Percentiles rank a stretch among this genome's conserved stretches.
phyloP scores from a whole-genome alignment of 2,329 filamentous ascomycete species.

The Pyrenophora tritici-repentis region DNA sequence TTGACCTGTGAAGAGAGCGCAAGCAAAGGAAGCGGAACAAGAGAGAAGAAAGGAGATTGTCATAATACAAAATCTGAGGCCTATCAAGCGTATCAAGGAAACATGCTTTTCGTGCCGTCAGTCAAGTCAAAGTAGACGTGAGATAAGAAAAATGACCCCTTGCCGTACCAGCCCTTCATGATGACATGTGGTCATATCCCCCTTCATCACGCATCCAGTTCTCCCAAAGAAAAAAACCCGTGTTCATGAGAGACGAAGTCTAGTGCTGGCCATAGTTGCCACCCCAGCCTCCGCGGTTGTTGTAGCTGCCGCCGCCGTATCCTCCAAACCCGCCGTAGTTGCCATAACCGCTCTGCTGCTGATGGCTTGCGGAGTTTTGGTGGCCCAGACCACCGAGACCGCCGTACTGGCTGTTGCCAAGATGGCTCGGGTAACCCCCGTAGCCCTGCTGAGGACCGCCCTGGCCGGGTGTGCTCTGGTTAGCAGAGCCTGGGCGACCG shows the following conservation, averaged over 20 bases:
- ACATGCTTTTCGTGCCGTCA: slow-evolving; percentile 34
- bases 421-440: slow-evolving; percentile 59
- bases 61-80: slow-evolving; percentile 43
- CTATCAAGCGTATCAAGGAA: slow-evolving; percentile 31
- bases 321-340: slow-evolving; percentile 50
- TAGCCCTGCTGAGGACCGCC: slow-evolving; percentile 61
- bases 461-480: slow-evolving; percentile 62
- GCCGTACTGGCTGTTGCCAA: slow-evolving; percentile 58
- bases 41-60: slow-evolving; percentile 33
- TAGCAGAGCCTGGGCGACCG: slow-evolving; percentile 66
- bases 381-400: slow-evolving; percentile 59
- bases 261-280: slow-evolving; percentile 53
- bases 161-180: slow-evolving; percentile 26
- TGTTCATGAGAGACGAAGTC: slow-evolving; percentile 2
- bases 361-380: slow-evolving; percentile 52
- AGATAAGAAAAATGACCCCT: slow-evolving; percentile 27
- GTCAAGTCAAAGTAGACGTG: slow-evolving; percentile 25
- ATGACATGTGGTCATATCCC: slow-evolving; percentile 31
- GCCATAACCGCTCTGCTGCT: slow-evolving; percentile 51
- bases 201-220: slow-evolving; percentile 10
- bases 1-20: slow-evolving; percentile 35
- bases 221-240: slow-evolving; percentile 2
- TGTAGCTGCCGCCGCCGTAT: slow-evolving; percentile 47
- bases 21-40: slow-evolving; percentile 37
- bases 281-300: slow-evolving; percentile 56